phyloP scores from a whole-genome alignment of 2,329 filamentous ascomycete genomes.

The Pseudogymnoascus sp. region DNA sequence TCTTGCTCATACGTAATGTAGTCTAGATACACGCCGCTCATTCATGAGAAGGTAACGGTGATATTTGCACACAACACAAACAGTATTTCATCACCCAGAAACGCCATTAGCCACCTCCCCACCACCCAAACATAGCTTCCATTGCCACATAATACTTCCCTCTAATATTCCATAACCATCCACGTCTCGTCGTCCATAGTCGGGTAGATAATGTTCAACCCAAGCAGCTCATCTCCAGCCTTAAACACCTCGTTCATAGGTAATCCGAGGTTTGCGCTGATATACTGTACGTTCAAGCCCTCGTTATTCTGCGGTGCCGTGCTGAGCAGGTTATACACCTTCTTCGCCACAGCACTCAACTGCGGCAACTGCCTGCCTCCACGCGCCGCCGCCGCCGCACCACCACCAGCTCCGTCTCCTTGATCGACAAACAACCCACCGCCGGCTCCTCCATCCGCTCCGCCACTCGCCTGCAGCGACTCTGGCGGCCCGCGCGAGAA shows the following conservation, averaged over 20 bases:
- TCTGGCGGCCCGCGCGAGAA: slow-evolving; percentile 61
- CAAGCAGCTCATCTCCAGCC: slow-evolving; percentile 74
- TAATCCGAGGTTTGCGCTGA: slow-evolving; percentile 59
- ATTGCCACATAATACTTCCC: background rate
- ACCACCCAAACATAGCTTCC: slow-evolving; percentile 1
- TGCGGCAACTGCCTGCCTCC: slow-evolving; percentile 30
- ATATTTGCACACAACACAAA: slow-evolving; percentile 10
- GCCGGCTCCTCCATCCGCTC: slow-evolving; percentile 20
- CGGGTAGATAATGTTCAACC: slow-evolving; percentile 70
- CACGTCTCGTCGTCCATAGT: slow-evolving; percentile 91
- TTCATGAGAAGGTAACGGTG: slow-evolving; percentile 14
- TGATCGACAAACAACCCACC: slow-evolving; percentile 29
- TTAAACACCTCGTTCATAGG: slow-evolving; percentile 61
- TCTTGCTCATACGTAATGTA: background rate
- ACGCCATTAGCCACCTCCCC: slow-evolving; percentile 7
- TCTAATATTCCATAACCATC: slow-evolving; percentile 65
- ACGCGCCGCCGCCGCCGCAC: slow-evolving; percentile 21
- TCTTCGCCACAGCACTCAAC: slow-evolving; percentile 50
- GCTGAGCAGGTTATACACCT: slow-evolving; percentile 63
- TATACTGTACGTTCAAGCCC: slow-evolving; percentile 71
- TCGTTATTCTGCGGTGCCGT: slow-evolving; percentile 65
- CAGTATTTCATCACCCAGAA: background rate
- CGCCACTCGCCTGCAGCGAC: slow-evolving; percentile 29
- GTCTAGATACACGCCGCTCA: slow-evolving; percentile 15
- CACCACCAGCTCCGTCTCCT: slow-evolving; percentile 28